Evolutionary conservation across 2,329 filamentous ascomycete species (phyloP).

Genomic region (Dactylellina sp.): DNA sequence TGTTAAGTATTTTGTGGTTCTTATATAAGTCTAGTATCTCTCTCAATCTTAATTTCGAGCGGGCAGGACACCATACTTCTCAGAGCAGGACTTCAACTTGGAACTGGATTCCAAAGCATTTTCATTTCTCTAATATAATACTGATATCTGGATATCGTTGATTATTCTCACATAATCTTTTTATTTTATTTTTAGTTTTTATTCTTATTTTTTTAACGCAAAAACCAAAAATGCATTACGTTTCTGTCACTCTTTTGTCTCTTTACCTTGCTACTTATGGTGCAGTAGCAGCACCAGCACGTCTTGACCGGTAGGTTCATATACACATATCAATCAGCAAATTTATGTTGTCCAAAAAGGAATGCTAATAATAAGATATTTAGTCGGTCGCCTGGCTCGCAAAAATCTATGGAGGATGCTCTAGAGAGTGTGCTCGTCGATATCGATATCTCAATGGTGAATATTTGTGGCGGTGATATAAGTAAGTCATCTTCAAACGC

Average conservation of each 20-base stretch:
- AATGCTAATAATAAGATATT: slow-evolving; percentile 4
- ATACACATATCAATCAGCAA: background rate
- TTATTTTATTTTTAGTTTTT: slow-evolving; percentile 2
- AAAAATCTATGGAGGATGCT: slow-evolving; percentile 20
- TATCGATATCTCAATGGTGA: slow-evolving; percentile 10
- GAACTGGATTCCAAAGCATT: slow-evolving; percentile 19
- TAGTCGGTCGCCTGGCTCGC: slow-evolving; percentile 5
- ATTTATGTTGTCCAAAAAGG: background rate
- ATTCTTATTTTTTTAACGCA: slow-evolving; percentile 6
- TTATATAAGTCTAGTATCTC: slow-evolving; percentile 26
- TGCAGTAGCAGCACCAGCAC: slow-evolving; percentile 31
- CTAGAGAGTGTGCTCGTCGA: slow-evolving; percentile 25
- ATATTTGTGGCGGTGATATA: slow-evolving; percentile 15
- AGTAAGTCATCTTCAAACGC: slow-evolving; percentile 25
- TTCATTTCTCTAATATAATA: background rate
- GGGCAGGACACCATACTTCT: background rate
- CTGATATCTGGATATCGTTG: slow-evolving; percentile 27
- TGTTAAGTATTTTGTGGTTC: background rate
- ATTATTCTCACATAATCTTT: slow-evolving; percentile 1
- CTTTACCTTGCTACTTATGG: slow-evolving; percentile 31
- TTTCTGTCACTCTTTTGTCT: slow-evolving; percentile 36
- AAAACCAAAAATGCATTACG: slow-evolving; percentile 21
- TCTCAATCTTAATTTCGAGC: background rate
- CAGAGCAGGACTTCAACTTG: slow-evolving; percentile 1
- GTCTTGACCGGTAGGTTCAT: slow-evolving; percentile 19